A percentile compares a stretch with the other conserved stretches of the same genome.
phyloP scores from a whole-genome alignment of 1,284 basidiomycete species.

The Farysia itapuensis region DNA sequence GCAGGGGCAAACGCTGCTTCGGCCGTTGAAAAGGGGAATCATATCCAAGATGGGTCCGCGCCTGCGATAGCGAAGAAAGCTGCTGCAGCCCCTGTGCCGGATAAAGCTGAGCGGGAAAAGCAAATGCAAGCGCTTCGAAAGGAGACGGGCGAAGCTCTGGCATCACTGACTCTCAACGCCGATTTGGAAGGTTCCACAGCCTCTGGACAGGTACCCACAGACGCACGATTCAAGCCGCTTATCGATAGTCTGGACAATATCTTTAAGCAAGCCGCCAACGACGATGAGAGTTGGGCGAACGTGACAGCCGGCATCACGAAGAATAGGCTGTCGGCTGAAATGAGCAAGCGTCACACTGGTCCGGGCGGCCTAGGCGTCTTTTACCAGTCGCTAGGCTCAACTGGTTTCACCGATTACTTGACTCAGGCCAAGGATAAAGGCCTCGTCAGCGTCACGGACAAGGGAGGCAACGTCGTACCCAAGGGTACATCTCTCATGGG shows the following conservation, averaged over 20 bases:
- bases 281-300: neutral
- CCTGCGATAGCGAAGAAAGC: neutral
- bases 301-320: conserved; percentile 3
- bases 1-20: conserved; percentile 1
- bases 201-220: conserved; percentile 13
- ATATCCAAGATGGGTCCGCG: conserved; percentile 4
- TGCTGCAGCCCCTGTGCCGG: neutral
- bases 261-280: neutral
- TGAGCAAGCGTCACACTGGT: conserved; percentile 16
- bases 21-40: conserved; percentile 1
- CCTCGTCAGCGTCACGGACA: conserved; percentile 13
- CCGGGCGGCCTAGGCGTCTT: conserved; percentile 19
- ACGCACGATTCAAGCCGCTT: conserved; percentile 30
- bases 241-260: conserved; percentile 18
- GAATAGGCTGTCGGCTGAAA: conserved; percentile 16
- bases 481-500: conserved; percentile 6
- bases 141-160: conserved; percentile 16
- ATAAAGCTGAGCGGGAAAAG: neutral
- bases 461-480: conserved; percentile 1
- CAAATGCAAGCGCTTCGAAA: conserved; percentile 9
- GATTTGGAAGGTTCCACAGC: conserved; percentile 12
- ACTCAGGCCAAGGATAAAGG: conserved; percentile 24
- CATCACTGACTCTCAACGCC: conserved; percentile 12
- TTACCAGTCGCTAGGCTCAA: conserved; percentile 30
- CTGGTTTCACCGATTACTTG: conserved; percentile 29